These are phyloP conservation scores for Barbarea vulgaris DNA, from an alignment of 345 rosid species.

Conservation along the genomic window DNA sequence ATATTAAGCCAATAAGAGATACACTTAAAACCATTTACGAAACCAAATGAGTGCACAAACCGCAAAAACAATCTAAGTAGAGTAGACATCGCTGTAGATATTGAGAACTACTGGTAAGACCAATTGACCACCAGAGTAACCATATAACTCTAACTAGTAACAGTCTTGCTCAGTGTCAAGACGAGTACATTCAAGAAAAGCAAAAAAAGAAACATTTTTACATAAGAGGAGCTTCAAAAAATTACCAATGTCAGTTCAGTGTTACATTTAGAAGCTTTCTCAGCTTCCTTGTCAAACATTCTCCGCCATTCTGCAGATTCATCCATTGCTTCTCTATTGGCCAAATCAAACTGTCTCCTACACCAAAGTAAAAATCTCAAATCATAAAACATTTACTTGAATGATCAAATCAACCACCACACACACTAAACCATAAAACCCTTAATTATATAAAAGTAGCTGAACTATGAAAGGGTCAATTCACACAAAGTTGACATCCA, in stretches of 20 bases:
- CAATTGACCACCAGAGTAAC: neutral
- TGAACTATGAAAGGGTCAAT: neutral
- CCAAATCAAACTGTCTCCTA: slow-evolving; percentile 89
- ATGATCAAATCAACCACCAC: neutral
- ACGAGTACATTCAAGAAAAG: neutral
- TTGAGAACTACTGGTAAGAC: neutral
- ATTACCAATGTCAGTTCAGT: slow-evolving; percentile 60
- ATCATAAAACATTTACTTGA: slow-evolving; percentile 1
- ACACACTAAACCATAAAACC: neutral
- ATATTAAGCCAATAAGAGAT: neutral
- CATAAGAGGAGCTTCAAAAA: neutral
- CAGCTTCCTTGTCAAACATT: slow-evolving; percentile 68
- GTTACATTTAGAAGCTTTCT: slow-evolving; percentile 63
- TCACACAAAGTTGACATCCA: neutral
- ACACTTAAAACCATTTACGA: neutral
- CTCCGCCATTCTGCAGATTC: slow-evolving; percentile 95
- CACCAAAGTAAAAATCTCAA: slow-evolving; percentile 24
- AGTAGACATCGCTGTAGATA: neutral
- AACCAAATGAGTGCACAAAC: neutral
- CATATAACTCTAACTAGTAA: neutral
- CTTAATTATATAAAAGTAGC: neutral
- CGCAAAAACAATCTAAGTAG: neutral
- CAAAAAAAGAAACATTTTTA: neutral
- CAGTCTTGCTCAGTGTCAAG: slow-evolving; percentile 8
- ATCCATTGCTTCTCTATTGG: slow-evolving; percentile 90